Evolutionary conservation across 1,139 yeast genomes (phyloP).

Genomic region (Yamadazyma oceani): DNA sequence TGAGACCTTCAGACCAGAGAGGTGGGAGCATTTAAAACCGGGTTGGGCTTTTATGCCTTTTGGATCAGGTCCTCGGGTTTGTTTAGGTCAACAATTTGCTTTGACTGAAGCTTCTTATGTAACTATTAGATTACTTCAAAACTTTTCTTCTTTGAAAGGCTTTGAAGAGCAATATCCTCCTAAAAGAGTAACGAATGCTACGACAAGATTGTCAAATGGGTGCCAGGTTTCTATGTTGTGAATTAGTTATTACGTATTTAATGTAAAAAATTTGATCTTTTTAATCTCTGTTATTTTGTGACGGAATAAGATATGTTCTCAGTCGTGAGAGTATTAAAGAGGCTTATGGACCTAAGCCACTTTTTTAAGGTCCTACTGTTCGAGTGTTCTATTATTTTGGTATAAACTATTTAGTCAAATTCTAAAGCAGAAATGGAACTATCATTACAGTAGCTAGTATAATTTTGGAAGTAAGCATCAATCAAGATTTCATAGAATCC

Average conservation of each 20-base stretch:
- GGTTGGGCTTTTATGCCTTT: slow-evolving; percentile 45
- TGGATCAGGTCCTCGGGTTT: slow-evolving; percentile 45
- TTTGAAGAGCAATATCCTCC: slow-evolving; percentile 30
- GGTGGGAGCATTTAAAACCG: slow-evolving; percentile 42
- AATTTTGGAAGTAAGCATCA: slow-evolving; percentile 30
- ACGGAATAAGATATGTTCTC: too few species aligned
- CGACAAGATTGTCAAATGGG: slow-evolving; percentile 32
- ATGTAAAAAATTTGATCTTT: too few species aligned
- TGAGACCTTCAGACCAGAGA: slow-evolving; percentile 45
- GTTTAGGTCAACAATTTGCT: slow-evolving; percentile 49
- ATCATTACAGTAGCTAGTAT: slow-evolving; percentile 30
- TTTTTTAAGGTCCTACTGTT: too few species aligned
- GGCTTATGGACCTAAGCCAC: too few species aligned
- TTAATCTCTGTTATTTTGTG: too few species aligned
- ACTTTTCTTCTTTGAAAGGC: slow-evolving; percentile 3
- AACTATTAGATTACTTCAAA: slow-evolving; percentile 17
- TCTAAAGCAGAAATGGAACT: slow-evolving; percentile 8
- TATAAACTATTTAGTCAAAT: slow-evolving; percentile 4
- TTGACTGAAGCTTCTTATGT: slow-evolving; percentile 42
- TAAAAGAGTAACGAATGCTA: slow-evolving; percentile 32
- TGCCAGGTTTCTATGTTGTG: background rate
- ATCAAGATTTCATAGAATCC: slow-evolving; percentile 27
- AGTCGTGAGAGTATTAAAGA: too few species aligned
- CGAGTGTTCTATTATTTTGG: too few species aligned
- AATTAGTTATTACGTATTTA: too few species aligned